phyloP scores from a whole-genome alignment of 1,284 basidiomycete species.

The Austroboletus rostrupii region DNA sequence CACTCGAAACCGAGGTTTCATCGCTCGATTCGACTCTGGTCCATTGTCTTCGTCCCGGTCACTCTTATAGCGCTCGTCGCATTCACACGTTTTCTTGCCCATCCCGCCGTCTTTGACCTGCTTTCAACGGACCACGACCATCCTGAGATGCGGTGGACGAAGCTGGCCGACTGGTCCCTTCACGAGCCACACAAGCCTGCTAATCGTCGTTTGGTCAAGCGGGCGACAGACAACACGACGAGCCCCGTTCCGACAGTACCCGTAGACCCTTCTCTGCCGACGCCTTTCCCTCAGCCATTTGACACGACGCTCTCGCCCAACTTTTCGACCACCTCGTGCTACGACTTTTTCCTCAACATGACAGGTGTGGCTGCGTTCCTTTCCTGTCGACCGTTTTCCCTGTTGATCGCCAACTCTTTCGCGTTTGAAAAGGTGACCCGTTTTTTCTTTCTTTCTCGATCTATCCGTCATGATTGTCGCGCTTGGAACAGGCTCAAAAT shows the following conservation, averaged over 20 bases:
- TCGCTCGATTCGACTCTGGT: slow-evolving; percentile 44
- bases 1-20: slow-evolving; percentile 40
- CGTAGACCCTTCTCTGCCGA: slow-evolving; percentile 46
- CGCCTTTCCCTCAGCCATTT: slow-evolving; percentile 74
- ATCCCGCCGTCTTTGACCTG: slow-evolving; percentile 44
- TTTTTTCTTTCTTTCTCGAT: slow-evolving; percentile 16
- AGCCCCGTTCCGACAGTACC: slow-evolving; percentile 39
- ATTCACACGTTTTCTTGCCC: slow-evolving; percentile 47
- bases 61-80: slow-evolving; percentile 50
- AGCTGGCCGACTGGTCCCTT: slow-evolving; percentile 32
- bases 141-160: slow-evolving; percentile 25
- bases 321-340: slow-evolving; percentile 61
- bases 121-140: slow-evolving; percentile 29
- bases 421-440: slow-evolving; percentile 51
- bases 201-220: slow-evolving; percentile 2
- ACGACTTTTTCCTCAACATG: slow-evolving; percentile 71
- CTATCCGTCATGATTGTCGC: slow-evolving; percentile 3
- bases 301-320: slow-evolving; percentile 60
- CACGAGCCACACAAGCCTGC: slow-evolving; percentile 38
- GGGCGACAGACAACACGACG: slow-evolving; percentile 10
- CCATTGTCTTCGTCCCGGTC: slow-evolving; percentile 52
- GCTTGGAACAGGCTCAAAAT: slow-evolving; percentile 49
- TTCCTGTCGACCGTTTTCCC: slow-evolving; percentile 70
- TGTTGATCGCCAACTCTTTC: slow-evolving; percentile 58
- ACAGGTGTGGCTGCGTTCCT: slow-evolving; percentile 57